phyloP scores from a whole-genome alignment of 164 flowering plant genomes.

The Tetracentron sinense region DNA sequence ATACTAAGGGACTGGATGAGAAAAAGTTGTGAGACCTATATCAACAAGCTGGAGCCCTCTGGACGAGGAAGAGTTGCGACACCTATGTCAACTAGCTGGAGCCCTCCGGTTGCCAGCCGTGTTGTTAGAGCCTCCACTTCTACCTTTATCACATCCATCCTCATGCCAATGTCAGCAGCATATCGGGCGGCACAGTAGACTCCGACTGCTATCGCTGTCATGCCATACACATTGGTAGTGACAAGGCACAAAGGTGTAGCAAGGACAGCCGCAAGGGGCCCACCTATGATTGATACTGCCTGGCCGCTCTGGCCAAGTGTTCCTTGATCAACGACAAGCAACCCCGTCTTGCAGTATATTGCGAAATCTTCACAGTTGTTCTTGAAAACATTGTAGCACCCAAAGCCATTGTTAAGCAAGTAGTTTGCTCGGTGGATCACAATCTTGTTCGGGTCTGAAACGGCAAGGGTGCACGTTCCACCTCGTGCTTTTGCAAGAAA shows the following conservation, averaged over 20 bases:
- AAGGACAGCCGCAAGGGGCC: conserved; percentile 68
- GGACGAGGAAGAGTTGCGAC: conserved; percentile 6
- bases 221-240: conserved; percentile 63
- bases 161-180: conserved; percentile 70
- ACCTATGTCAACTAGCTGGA: conserved; percentile 34
- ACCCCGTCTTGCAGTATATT: conserved; percentile 74
- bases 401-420: conserved; percentile 67
- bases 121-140: conserved; percentile 55
- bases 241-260: conserved; percentile 61
- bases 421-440: conserved; percentile 68
- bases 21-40: no score
- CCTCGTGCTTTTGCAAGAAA: conserved; percentile 77
- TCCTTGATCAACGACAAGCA: conserved; percentile 49
- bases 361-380: conserved; percentile 81
- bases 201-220: conserved; percentile 68
- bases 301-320: conserved; percentile 77
- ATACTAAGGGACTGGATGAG: no score
- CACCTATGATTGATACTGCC: conserved; percentile 64
- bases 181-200: conserved; percentile 67
- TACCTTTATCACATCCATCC: conserved; percentile 58
- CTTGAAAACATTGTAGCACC: conserved; percentile 67
- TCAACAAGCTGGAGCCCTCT: no score
- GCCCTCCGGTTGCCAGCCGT: conserved; percentile 43
- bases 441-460: conserved; percentile 41
- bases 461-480: conserved; percentile 80